These are phyloP conservation scores for Flaveria trinervia DNA, from an alignment of 129 eudicot genomes.

Conservation along the genomic window DNA sequence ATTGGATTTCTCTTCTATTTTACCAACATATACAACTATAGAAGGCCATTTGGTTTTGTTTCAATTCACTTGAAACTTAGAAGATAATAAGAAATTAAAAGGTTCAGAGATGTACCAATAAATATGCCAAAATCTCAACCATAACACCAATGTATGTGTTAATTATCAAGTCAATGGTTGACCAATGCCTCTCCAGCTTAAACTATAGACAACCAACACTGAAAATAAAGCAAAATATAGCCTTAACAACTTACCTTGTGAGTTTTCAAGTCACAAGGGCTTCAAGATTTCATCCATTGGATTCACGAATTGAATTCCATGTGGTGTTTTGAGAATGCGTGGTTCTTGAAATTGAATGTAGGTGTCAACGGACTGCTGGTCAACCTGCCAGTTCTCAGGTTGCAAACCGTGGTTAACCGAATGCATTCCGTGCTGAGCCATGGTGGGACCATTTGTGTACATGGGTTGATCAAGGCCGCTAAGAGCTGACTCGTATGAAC, in stretches of 20 bases:
- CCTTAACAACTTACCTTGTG: conserved; percentile 11
- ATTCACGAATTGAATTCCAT: conserved; percentile 25
- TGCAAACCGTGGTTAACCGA: conserved; percentile 49
- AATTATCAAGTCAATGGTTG: conserved; percentile 17
- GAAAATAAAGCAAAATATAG: conserved; percentile 6
- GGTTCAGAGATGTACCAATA: conserved; percentile 19
- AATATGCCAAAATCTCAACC: conserved; percentile 30
- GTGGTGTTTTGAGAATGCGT: conserved; percentile 30
- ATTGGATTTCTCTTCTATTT: no score
- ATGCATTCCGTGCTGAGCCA: conserved; percentile 38
- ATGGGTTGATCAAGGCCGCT: conserved; percentile 38
- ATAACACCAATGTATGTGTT: conserved; percentile 5
- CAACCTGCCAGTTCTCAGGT: conserved; percentile 57
- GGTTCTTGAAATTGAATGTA: conserved; percentile 46
- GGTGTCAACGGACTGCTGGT: conserved; percentile 39
- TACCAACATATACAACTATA: no score
- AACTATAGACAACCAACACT: conserved; percentile 10
- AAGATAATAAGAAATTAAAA: not conserved
- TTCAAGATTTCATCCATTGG: conserved; percentile 36
- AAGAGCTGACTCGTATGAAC: conserved; percentile 45
- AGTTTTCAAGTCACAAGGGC: conserved; percentile 31
- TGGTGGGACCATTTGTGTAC: conserved; percentile 36
- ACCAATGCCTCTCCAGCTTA: conserved; percentile 7
- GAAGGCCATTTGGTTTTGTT: not conserved
- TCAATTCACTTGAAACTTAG: not conserved